Base-by-base conservation (phyloP, 2,329 filamentous ascomycete species). In the Colletotrichum melonis region DNA sequence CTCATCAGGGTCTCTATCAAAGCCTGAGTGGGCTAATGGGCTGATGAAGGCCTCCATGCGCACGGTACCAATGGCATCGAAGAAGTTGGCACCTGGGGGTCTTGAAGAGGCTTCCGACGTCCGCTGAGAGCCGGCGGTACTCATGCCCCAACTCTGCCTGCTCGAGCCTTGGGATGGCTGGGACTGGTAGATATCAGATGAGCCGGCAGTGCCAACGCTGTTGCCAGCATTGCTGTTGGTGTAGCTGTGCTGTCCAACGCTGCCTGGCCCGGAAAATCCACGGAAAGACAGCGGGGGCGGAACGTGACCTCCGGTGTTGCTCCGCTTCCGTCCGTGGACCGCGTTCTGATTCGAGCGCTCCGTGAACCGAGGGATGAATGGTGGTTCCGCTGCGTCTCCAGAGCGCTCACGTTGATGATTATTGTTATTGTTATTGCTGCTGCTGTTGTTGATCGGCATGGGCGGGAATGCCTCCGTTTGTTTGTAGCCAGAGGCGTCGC, bases 41-140 rank as follows among this genome's bases (percentile, higher is more conserved):
- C 87, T 91, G 76, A 99, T 97, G 81, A 98, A 99, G 0, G 97
- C 97, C 82, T 98, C 96, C 96, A 99, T 98, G 32, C 97, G 91
- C 59, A 98, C 91, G 2, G 95, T 98, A 1, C 95, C 95, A 71
- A 97, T 92, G 1, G 93, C 93, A 77, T 97, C 95, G 79, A 97
- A 97, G 84, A 97, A 95, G 81, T 91, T 91, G 70, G 84, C 84
- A 4, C 81, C 77, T 22, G 42, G 19, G 35, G 82, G 81, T 6
- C 83, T 81, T 11, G 87, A 88, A 1, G 88, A 90, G 3, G 88
- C 87, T 74, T 91, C 89, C 0, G 88, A 89, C 3, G 87, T 88
- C n/a, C 88, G 84, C 73, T 86, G 84, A 5, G 87, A 89, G 3
- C 82, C 80, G 58, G 79, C 80, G 73, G 83, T 85, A 73, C 84